Percentiles rank a stretch among this genome's conserved stretches.
phyloP scores from a whole-genome alignment of 192 early-diverging fungal genomes.

The Fimicolochytrium jonesii region DNA sequence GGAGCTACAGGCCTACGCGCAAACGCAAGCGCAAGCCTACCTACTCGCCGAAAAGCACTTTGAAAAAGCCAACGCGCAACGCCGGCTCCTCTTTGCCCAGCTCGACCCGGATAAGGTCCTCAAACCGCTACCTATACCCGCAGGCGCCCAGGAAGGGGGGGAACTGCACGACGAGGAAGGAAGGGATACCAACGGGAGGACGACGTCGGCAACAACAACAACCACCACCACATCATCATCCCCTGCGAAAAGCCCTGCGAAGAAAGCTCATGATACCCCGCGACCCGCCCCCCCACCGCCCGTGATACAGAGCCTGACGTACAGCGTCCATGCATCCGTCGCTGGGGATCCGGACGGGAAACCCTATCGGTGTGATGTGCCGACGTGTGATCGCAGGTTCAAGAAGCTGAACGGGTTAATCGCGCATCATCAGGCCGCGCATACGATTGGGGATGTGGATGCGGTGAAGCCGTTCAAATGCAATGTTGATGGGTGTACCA shows the following conservation, averaged over 20 bases:
- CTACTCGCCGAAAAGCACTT: neutral
- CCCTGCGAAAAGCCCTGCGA: neutral
- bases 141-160: too few relatives aligned
- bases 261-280: neutral
- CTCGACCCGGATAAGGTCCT: too few relatives aligned
- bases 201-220: neutral
- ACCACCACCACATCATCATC: neutral
- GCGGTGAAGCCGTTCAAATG: slow-evolving; percentile 25
- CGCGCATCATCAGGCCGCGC: slow-evolving; percentile 75
- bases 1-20: slow-evolving; percentile 1
- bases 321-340: neutral
- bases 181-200: neutral
- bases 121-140: too few relatives aligned
- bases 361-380: neutral
- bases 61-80: neutral
- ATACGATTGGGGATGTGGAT: slow-evolving; percentile 52
- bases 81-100: neutral
- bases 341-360: neutral
- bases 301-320: neutral
- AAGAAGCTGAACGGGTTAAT: slow-evolving; percentile 89
- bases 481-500: neutral
- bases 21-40: neutral
- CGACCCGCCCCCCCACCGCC: neutral
- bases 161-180: neutral
- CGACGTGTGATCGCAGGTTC: slow-evolving; percentile 77